Conservation (phyloP, 768 basidiomycete genomes). For the Lactarius evosmus region DNA sequence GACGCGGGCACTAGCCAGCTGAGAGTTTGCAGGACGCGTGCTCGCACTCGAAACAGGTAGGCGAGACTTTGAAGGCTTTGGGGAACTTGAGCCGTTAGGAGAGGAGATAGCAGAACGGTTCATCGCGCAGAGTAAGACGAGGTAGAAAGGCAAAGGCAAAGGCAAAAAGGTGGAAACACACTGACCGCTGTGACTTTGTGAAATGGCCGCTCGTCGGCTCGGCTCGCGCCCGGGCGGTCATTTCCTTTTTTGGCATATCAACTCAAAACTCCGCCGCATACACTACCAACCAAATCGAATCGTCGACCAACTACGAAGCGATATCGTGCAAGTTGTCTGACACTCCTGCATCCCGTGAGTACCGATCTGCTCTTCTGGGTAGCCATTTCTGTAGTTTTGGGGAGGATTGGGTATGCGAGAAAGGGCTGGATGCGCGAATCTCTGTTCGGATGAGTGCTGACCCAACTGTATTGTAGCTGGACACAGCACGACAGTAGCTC, state of each 20-base stretch:
- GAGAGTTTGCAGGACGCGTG: background rate
- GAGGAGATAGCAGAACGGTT: conserved; percentile 6
- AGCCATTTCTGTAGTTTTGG: background rate
- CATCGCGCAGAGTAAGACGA: background rate
- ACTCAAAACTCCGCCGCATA: conserved; percentile 10
- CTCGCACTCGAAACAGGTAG: conserved; percentile 2
- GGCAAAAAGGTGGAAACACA: background rate
- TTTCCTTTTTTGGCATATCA: conserved; percentile 3
- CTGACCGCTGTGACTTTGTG: background rate
- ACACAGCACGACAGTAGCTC: conserved; percentile 38
- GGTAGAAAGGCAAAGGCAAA: background rate
- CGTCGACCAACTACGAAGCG: background rate
- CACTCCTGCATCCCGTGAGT: conserved; percentile 8
- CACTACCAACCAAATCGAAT: background rate
- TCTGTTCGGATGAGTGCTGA: conserved; percentile 36
- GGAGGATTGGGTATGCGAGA: conserved; percentile 18
- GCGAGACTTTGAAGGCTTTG: conserved; percentile 16
- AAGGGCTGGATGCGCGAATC: conserved; percentile 37
- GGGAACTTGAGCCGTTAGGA: conserved; percentile 5
- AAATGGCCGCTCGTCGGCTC: background rate
- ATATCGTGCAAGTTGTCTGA: background rate
- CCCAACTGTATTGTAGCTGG: conserved; percentile 31
- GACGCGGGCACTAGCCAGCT: background rate
- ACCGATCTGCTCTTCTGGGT: background rate
- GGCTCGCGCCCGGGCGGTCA: background rate